These are phyloP conservation scores for Yamadazyma kanchanaburiensis DNA, from an alignment of 1,139 yeast genomes.

Conservation along the genomic window DNA sequence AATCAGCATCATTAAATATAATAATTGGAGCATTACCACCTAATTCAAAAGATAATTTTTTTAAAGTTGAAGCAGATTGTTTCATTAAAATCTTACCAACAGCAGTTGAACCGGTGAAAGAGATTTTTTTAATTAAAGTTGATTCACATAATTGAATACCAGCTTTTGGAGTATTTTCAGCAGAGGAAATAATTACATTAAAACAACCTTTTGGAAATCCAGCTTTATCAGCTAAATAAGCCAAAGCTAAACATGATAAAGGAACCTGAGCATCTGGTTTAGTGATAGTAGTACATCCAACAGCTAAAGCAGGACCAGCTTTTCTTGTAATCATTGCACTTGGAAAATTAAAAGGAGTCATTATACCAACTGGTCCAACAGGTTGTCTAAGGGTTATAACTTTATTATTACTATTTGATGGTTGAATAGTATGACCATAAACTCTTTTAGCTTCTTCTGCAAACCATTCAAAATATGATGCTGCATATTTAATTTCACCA, in stretches of 20 bases:
- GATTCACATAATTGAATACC: constrained; percentile 36
- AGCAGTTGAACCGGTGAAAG: constrained; percentile 59
- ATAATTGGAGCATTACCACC: constrained; percentile 55
- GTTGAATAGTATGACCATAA: constrained; percentile 42
- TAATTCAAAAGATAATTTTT: constrained; percentile 49
- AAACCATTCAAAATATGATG: constrained; percentile 45
- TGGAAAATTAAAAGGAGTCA: constrained; percentile 50
- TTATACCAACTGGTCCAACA: constrained; percentile 46
- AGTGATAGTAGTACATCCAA: constrained; percentile 45
- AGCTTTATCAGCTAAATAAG: constrained; percentile 41
- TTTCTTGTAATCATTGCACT: constrained; percentile 48
- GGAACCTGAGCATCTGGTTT: constrained; percentile 49
- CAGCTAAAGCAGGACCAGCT: constrained; percentile 49
- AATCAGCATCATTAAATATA: constrained; percentile 46
- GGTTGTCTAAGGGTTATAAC: constrained; percentile 44
- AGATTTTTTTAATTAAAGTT: constrained; percentile 42
- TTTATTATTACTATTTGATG: constrained; percentile 35
- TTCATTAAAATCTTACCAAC: constrained; percentile 52
- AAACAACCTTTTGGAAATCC: constrained; percentile 45
- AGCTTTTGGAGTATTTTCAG: constrained; percentile 31
- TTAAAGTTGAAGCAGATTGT: constrained; percentile 43
- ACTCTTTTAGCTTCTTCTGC: constrained; percentile 41
- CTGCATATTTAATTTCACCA: constrained; percentile 43
- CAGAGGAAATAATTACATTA: constrained; percentile 37
- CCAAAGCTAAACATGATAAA: constrained; percentile 41